A percentile compares a stretch with the other conserved stretches of the same genome.
phyloP scores from a whole-genome alignment of 2,329 filamentous ascomycete genomes.

The Trichoderma aggressivum region DNA sequence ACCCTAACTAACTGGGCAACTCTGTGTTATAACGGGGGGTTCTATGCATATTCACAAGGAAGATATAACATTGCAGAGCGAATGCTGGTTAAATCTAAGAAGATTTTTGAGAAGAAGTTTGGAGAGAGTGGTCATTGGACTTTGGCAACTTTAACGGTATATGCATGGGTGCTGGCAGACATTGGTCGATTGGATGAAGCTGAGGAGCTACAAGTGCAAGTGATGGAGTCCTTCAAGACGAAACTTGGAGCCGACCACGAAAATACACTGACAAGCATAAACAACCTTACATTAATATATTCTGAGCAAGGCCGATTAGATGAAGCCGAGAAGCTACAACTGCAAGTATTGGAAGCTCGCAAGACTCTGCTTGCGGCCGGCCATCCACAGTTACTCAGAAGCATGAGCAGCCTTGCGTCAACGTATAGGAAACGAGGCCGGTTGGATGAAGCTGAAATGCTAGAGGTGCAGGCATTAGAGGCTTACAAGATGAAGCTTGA shows the following conservation, averaged over 20 bases:
- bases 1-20: background rate
- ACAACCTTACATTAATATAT: background rate
- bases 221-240: accelerated
- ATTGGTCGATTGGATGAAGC: conserved; percentile 16
- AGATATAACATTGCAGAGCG: background rate
- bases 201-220: background rate
- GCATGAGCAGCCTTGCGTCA: background rate
- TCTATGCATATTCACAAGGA: background rate
- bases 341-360: background rate
- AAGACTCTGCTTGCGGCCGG: background rate
- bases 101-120: background rate
- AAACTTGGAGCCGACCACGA: background rate
- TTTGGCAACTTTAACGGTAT: background rate
- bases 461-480: background rate
- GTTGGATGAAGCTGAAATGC: background rate
- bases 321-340: background rate
- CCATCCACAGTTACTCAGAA: background rate
- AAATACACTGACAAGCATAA: accelerated
- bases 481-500: background rate
- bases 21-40: background rate
- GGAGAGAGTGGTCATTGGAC: background rate
- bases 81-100: background rate
- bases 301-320: background rate
- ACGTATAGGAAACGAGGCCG: background rate
- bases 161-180: background rate